These are phyloP conservation scores for Taiozyma sp. DNA, from an alignment of 1,139 yeast species.

Conservation along the genomic window DNA sequence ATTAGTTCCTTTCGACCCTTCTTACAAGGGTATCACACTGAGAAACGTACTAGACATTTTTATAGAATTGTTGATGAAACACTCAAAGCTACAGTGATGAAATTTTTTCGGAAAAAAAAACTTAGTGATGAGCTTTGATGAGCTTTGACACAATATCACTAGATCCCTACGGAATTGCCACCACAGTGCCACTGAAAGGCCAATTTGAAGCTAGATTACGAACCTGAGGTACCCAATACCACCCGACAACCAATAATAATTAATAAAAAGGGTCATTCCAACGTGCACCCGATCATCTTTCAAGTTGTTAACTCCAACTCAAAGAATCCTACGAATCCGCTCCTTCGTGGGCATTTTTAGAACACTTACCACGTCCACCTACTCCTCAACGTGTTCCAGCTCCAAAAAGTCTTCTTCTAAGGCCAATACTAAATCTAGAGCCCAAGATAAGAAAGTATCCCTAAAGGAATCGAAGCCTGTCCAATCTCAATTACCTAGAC, in stretches of 20 bases:
- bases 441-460: background rate
- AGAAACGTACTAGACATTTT: too few species aligned
- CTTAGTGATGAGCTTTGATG: conserved; percentile 6
- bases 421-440: background rate
- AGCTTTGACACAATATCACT: conserved; percentile 1
- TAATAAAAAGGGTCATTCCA: background rate
- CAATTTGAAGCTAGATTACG: background rate
- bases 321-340: conserved; percentile 5
- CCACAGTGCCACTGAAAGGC: background rate
- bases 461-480: background rate
- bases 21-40: too few species aligned
- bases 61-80: too few species aligned
- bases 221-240: background rate
- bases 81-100: background rate
- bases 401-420: background rate
- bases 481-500: background rate
- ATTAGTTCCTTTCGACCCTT: too few species aligned
- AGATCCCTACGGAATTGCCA: background rate
- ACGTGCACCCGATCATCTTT: background rate
- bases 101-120: background rate
- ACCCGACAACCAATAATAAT: background rate
- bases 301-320: conserved; percentile 9
- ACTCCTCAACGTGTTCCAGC: background rate
- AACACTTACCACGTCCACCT: conserved; percentile 3
- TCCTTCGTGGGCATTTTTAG: conserved; percentile 10